These are phyloP conservation scores for Skeletonema costatum DNA, from an alignment of 108 stramenopile genomes.

Conservation along the genomic window DNA sequence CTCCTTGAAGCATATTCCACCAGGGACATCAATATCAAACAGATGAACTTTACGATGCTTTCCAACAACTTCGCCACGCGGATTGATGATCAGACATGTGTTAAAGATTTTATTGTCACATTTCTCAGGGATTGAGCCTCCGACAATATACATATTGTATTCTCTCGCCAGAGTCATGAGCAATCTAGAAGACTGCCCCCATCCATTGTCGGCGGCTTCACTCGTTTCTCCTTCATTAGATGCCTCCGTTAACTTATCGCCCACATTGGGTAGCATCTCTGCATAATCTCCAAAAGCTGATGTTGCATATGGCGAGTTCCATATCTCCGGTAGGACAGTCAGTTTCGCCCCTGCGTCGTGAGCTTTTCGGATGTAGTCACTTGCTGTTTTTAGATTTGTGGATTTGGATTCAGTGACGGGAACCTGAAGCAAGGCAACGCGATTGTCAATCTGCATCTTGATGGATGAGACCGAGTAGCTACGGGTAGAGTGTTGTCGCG, in stretches of 20 bases:
- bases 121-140: slow-evolving; percentile 96
- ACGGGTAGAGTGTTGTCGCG: background rate
- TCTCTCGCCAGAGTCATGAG: slow-evolving; percentile 67
- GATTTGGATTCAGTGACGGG: slow-evolving; percentile 81
- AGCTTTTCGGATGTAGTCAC: slow-evolving; percentile 69
- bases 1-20: slow-evolving; percentile 95
- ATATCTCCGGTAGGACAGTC: slow-evolving; percentile 95
- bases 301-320: slow-evolving; percentile 98
- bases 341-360: slow-evolving; percentile 73
- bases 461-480: background rate
- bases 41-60: slow-evolving; percentile 98
- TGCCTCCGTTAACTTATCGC: slow-evolving; percentile 22
- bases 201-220: background rate
- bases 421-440: slow-evolving; percentile 93
- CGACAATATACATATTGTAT: slow-evolving; percentile 88
- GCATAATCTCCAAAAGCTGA: slow-evolving; percentile 95
- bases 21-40: slow-evolving; percentile 99
- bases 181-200: slow-evolving; percentile 56
- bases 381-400: slow-evolving; percentile 75
- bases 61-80: slow-evolving; percentile 76
- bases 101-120: slow-evolving; percentile 82
- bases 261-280: slow-evolving; percentile 85
- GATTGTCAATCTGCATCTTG: slow-evolving; percentile 20
- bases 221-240: background rate
- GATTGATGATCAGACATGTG: slow-evolving; percentile 84